Base-by-base conservation (phyloP, 169 alveolate genomes). In the Plasmodium billcollinsi region DNA sequence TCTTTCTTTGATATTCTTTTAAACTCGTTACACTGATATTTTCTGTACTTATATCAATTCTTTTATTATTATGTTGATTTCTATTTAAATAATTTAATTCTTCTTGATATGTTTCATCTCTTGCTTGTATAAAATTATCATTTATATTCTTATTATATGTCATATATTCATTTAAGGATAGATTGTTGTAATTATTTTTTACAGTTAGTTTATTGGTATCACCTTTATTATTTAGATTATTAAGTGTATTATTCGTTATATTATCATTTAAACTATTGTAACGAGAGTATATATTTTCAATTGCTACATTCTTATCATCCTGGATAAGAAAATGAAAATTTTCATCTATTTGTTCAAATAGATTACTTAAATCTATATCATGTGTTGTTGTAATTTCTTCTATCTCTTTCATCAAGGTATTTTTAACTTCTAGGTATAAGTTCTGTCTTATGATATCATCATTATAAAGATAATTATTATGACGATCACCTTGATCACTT, bases 331-430 rank as follows among this genome's bases (percentile, higher is more conserved):
- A 59, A 11, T 33, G 52, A 3, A 78, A 66, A 33, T 66, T 65
- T 0, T 78, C 89, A 26, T 78, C 54, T 0, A 78, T 59, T 24
- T 66, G 65, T 33, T 78, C 89, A 24, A 78, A 78, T 7, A 78
- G 24, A 45, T 62, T 65, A 24, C 65, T 78, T 15, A 78, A 78
- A 59, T 78, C 75, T 8, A 78, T 78, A n/a, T 78, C 54, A 52
- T 49, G 47, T 1, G 18, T 39, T 8, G 8, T 5, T 0, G 71
- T 26, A 4, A 65, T 18, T 0, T 56, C 52, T 66, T 78, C 89
- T 1, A 78, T 65, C 50, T 78, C 80, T 50, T 65, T 78, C 18
- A 78, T 59, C 5, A 54, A 12, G 0, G 14, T 45, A 2, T 59
- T 21, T 24, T 58, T 78, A 9, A 78, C 49, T 20, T 66, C 63